A percentile compares a stretch with the other conserved stretches of the same genome.
Evolutionary conservation across 1,284 basidiomycete genomes (phyloP).

Genomic region (Schizophyllum amplum): DNA sequence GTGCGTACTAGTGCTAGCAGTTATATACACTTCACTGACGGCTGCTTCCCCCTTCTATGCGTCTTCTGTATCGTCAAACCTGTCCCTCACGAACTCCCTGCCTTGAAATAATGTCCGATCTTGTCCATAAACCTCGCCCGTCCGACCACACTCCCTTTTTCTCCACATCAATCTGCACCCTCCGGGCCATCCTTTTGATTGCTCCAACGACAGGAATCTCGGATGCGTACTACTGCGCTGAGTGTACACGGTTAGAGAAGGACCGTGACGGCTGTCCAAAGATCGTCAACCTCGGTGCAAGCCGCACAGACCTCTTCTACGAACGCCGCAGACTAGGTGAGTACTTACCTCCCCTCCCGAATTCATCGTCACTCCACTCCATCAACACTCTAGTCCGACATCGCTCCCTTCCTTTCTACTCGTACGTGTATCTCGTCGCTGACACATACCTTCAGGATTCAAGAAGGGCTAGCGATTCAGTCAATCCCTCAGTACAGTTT

Average conservation of each 20-base stretch:
- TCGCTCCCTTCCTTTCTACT: no score
- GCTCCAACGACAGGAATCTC: constrained; percentile 65
- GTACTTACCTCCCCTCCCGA: no score
- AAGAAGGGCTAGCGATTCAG: background rate
- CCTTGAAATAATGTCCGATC: no score
- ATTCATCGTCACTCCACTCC: no score
- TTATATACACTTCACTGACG: no score
- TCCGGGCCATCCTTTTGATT: background rate
- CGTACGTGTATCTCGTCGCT: no score
- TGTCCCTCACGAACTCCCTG: background rate
- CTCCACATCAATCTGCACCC: background rate
- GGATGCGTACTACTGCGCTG: constrained; percentile 95
- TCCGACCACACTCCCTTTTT: background rate
- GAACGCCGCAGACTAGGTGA: constrained; percentile 72
- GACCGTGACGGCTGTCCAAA: constrained; percentile 98
- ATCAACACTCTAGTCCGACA: no score
- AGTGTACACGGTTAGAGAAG: constrained; percentile 94
- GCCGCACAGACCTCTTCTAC: constrained; percentile 84
- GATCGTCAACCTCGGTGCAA: constrained; percentile 93
- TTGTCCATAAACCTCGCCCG: background rate
- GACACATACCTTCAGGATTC: background rate
- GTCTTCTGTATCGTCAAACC: background rate
- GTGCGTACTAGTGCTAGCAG: constrained; percentile 50
- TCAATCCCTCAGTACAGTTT: no score
- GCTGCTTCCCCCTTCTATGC: background rate